phyloP scores from a whole-genome alignment of 2,329 filamentous ascomycete species.

The Xylaria polymorpha region DNA sequence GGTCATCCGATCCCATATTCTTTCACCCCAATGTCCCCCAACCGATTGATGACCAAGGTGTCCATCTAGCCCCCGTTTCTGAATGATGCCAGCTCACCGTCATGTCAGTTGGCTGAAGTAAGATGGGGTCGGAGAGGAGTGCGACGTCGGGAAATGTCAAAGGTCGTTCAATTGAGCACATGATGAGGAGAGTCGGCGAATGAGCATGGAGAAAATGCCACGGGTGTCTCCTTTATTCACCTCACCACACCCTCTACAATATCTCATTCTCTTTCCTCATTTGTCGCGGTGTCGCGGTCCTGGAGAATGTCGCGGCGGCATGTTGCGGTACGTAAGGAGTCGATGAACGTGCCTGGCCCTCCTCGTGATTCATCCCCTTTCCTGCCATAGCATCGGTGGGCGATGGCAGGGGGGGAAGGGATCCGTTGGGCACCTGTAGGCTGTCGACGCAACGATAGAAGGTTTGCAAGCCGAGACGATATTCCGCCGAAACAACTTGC shows the following conservation, averaged over 20 bases:
- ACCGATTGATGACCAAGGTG: conserved; percentile 4
- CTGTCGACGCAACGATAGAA: conserved; percentile 4
- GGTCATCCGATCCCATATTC: not conserved
- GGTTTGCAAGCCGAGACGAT: conserved; percentile 22
- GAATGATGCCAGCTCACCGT: not conserved
- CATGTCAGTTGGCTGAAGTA: not conserved
- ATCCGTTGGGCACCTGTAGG: conserved; percentile 11
- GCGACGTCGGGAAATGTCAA: not conserved
- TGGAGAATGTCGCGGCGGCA: conserved; percentile 56
- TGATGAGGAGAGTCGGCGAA: not conserved
- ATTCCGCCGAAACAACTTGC: conserved; percentile 29
- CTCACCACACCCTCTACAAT: conserved; percentile 29
- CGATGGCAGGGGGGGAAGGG: conserved; percentile 2
- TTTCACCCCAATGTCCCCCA: conserved; percentile 30
- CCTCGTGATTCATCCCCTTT: not conserved
- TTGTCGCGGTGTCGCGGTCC: conserved; percentile 55
- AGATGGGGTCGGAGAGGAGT: conserved; percentile 2
- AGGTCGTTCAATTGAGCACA: conserved; percentile 1
- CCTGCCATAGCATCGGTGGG: not conserved
- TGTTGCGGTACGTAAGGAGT: conserved; percentile 53
- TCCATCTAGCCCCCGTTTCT: conserved; percentile 22
- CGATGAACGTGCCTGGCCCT: conserved; percentile 10
- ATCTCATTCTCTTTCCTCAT: conserved; percentile 55
- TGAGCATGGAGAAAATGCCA: conserved; percentile 3
- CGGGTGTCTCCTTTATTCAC: not conserved